A percentile compares a stretch with the other conserved stretches of the same genome.
phyloP scores from a whole-genome alignment of 1,139 yeast genomes.

The Hemisphaericaspora subhashii region DNA sequence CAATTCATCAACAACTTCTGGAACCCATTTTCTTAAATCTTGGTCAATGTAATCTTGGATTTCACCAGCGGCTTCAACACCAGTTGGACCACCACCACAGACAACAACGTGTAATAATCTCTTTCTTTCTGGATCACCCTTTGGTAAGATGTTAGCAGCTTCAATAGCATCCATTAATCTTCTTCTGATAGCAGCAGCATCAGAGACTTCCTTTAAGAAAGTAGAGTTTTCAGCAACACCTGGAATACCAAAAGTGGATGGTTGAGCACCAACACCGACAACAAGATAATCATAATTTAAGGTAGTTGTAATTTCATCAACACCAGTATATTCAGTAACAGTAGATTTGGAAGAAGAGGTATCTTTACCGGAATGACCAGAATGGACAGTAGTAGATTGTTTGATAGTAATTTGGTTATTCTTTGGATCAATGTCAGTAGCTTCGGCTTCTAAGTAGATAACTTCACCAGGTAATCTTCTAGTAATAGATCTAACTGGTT shows the following conservation, averaged over 20 bases:
- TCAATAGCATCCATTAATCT: constrained; percentile 80
- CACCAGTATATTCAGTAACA: constrained; percentile 36
- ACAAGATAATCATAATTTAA: constrained; percentile 76
- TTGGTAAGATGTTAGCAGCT: constrained; percentile 75
- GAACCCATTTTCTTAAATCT: constrained; percentile 87
- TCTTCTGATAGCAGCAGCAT: constrained; percentile 73
- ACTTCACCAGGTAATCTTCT: constrained; percentile 74
- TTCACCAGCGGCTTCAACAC: constrained; percentile 96
- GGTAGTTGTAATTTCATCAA: constrained; percentile 48
- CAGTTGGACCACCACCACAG: constrained; percentile 97
- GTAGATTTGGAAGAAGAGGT: constrained; percentile 54
- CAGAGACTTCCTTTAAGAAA: constrained; percentile 84
- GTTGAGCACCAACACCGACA: constrained; percentile 89
- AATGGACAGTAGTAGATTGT: constrained; percentile 51
- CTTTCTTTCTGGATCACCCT: constrained; percentile 75
- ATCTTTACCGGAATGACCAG: constrained; percentile 56
- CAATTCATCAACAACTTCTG: constrained; percentile 78
- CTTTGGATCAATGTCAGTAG: constrained; percentile 74
- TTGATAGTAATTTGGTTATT: constrained; percentile 49
- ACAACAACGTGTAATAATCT: constrained; percentile 80
- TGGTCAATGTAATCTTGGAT: constrained; percentile 91
- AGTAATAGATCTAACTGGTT: constrained; percentile 76
- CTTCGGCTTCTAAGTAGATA: constrained; percentile 87
- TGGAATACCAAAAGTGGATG: constrained; percentile 89
- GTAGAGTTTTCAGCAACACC: constrained; percentile 88